Conservation (phyloP, 495 filamentous ascomycete genomes). For the Lepidopterella palustris region DNA sequence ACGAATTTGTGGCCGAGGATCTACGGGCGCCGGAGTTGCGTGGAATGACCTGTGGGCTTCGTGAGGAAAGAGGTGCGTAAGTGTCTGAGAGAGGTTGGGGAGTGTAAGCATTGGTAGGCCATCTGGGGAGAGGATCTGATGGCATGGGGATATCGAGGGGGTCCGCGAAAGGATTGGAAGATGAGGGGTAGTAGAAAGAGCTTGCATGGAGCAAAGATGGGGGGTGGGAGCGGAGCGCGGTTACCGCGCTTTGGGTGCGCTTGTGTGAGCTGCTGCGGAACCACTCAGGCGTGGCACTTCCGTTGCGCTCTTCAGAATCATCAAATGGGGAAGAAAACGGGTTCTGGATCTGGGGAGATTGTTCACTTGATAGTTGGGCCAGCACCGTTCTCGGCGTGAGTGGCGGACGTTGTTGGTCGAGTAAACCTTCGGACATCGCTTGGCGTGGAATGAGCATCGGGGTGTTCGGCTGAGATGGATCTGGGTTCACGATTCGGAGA, state of each 20-base stretch:
- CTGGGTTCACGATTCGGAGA: constrained; percentile 14
- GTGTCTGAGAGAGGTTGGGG: constrained; percentile 9
- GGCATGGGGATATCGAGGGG: constrained; percentile 13
- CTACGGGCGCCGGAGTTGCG: constrained; percentile 5
- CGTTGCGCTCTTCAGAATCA: constrained; percentile 17
- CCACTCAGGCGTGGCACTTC: constrained; percentile 28
- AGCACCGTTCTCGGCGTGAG: constrained; percentile 10
- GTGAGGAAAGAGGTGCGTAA: constrained; percentile 1
- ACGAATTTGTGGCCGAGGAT: constrained; percentile 6
- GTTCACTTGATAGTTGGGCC: neutral
- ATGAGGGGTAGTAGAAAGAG: constrained; percentile 12
- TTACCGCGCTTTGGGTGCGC: constrained; percentile 16
- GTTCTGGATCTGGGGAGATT: constrained; percentile 10
- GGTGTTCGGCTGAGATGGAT: constrained; percentile 4
- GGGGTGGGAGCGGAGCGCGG: constrained; percentile 25
- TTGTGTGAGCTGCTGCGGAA: constrained; percentile 11
- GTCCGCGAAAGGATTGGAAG: constrained; percentile 19
- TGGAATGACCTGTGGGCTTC: neutral
- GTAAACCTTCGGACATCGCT: constrained; percentile 11
- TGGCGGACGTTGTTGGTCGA: constrained; percentile 23
- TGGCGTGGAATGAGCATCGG: neutral
- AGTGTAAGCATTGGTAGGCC: constrained; percentile 1
- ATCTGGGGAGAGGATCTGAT: constrained; percentile 16
- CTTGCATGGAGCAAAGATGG: constrained; percentile 18
- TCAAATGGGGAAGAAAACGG: constrained; percentile 19